phyloP scores from a whole-genome alignment of 345 rosid species.

The Trapa bicornis region DNA sequence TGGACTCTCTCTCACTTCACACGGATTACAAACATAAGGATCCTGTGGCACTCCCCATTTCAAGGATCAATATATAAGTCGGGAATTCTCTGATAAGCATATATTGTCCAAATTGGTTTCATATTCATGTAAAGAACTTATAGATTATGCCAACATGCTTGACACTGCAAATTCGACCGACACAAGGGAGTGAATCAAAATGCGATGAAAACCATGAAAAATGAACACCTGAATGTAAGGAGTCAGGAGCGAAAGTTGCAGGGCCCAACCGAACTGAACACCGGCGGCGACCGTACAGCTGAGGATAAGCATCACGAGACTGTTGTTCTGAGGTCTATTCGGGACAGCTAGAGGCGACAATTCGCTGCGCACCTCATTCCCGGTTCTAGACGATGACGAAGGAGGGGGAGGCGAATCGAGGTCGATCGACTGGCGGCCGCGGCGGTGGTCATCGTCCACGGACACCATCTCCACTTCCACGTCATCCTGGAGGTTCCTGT shows the following conservation, averaged over 20 bases:
- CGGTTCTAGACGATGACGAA: conserved; percentile 9
- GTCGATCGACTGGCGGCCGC: conserved; percentile 17
- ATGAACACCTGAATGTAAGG: conserved; percentile 77
- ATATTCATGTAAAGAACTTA: neutral
- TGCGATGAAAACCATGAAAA: neutral
- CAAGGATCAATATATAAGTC: neutral
- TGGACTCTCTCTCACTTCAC: neutral
- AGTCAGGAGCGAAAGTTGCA: conserved; percentile 86
- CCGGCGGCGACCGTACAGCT: conserved; percentile 93
- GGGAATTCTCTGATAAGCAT: neutral
- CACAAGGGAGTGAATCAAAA: neutral
- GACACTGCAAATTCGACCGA: neutral
- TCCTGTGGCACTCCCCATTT: neutral
- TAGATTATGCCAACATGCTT: neutral
- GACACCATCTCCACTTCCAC: conserved; percentile 60
- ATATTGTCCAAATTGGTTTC: neutral
- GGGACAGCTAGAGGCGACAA: conserved; percentile 1
- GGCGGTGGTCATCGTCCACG: conserved; percentile 12
- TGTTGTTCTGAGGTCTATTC: conserved; percentile 27
- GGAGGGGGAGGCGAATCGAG: conserved; percentile 15
- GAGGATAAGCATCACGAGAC: conserved; percentile 47
- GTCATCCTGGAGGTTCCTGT: conserved; percentile 65
- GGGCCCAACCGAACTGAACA: conserved; percentile 95
- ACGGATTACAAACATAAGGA: neutral
- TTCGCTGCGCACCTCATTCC: conserved; percentile 13